phyloP scores from a whole-genome alignment of 805 yeast genomes.

The Candida maris region DNA sequence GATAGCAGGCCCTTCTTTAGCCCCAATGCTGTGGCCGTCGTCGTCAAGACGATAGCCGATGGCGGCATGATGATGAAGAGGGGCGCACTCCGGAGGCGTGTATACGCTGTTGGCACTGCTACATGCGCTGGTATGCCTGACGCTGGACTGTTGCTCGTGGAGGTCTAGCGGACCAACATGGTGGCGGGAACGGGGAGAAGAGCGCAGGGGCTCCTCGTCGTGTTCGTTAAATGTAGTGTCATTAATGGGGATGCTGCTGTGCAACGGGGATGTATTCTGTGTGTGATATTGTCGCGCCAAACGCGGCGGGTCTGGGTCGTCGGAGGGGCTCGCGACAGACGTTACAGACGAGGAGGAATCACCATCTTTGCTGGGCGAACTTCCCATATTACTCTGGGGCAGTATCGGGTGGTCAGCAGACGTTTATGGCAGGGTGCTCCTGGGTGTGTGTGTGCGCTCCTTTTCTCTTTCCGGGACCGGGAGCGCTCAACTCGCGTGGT shows the following conservation, averaged over 20 bases:
- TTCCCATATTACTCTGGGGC: slow-evolving; percentile 28
- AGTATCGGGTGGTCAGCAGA: too few species aligned
- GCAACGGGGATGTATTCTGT: slow-evolving; percentile 11
- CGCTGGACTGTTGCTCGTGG: too few species aligned
- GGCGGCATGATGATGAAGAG: neutral
- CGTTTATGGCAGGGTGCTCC: too few species aligned
- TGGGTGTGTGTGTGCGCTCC: too few species aligned
- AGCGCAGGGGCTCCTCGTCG: slow-evolving; percentile 6
- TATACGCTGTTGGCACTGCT: too few species aligned
- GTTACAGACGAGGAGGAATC: slow-evolving; percentile 32
- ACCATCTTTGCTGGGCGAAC: slow-evolving; percentile 39
- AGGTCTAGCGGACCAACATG: neutral
- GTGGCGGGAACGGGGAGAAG: neutral
- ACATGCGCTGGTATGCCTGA: too few species aligned
- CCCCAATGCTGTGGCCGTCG: neutral
- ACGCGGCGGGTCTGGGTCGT: slow-evolving; percentile 34
- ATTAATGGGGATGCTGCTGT: slow-evolving; percentile 12
- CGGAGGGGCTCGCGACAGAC: slow-evolving; percentile 24
- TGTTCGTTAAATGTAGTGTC: slow-evolving; percentile 10
- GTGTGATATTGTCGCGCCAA: slow-evolving; percentile 22
- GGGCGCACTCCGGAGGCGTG: too few species aligned
- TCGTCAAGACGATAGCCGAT: neutral
- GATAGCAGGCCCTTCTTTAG: neutral
- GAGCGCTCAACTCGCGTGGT: too few species aligned
- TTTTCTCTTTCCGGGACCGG: too few species aligned